Evolutionary conservation across 2,329 filamentous ascomycete genomes (phyloP).

Genomic region (Beauveria rudraprayagi): DNA sequence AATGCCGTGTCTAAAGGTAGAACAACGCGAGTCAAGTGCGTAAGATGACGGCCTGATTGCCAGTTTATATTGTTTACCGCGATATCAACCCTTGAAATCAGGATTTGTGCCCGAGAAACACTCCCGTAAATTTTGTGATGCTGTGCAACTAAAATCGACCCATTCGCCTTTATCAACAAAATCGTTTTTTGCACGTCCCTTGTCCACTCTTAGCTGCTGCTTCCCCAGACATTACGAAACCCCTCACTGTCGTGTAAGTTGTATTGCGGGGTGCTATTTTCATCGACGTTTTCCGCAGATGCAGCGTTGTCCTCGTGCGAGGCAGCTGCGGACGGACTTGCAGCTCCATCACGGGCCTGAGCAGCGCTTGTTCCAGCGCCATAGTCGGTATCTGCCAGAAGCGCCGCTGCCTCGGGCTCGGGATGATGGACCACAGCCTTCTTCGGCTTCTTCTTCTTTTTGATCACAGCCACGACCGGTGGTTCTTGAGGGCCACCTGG

Average conservation of each 20-base stretch:
- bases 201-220: neutral
- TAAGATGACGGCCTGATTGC: neutral
- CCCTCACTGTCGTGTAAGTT: conserved; percentile 32
- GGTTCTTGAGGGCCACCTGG: conserved; percentile 17
- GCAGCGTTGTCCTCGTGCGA: neutral
- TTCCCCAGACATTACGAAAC: conserved; percentile 39
- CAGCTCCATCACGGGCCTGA: conserved; percentile 15
- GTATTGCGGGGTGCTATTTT: conserved; percentile 18
- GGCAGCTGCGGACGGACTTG: conserved; percentile 14
- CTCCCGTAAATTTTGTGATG: conserved; percentile 21
- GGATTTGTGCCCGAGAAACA: neutral
- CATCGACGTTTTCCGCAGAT: conserved; percentile 12
- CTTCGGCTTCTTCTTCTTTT: conserved; percentile 32
- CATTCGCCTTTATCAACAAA: neutral
- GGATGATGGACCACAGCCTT: conserved; percentile 26
- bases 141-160: conserved; percentile 3
- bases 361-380: neutral
- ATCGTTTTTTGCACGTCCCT: neutral
- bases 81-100: neutral
- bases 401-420: conserved; percentile 21
- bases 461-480: conserved; percentile 27
- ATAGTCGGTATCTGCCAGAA: conserved; percentile 19
- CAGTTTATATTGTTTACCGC: neutral
- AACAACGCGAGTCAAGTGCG: neutral
- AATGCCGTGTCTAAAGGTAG: neutral